These are phyloP conservation scores for Leishmania tropica DNA, from an alignment of 208 protist species.

Conservation along the genomic window DNA sequence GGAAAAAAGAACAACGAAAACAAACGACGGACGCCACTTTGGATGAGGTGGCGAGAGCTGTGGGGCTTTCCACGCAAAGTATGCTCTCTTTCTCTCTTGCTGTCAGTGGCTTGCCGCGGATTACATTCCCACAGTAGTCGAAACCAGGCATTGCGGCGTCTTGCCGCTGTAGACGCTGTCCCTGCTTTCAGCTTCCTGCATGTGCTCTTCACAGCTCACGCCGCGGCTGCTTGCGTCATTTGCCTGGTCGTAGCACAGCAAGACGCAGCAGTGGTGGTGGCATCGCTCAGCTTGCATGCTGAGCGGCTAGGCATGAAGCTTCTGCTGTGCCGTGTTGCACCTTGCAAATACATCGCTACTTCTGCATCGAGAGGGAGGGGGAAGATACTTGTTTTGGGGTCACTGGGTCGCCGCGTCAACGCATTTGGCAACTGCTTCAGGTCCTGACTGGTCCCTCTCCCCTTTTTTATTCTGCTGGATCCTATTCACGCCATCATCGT, in stretches of 20 bases:
- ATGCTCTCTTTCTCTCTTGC: neutral
- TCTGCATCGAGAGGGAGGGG: neutral
- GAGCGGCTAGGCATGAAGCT: neutral
- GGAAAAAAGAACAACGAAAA: neutral
- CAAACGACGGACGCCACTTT: neutral
- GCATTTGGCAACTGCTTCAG: neutral
- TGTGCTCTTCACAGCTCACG: neutral
- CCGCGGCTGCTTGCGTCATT: neutral
- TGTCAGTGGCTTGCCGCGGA: neutral
- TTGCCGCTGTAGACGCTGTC: neutral
- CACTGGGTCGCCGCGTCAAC: neutral
- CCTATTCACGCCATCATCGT: neutral
- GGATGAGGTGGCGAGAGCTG: neutral
- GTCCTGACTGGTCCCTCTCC: neutral
- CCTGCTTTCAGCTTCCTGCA: neutral
- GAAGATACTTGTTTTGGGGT: neutral
- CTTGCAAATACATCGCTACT: neutral
- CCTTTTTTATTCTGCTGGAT: neutral
- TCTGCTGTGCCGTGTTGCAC: neutral
- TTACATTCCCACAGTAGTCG: neutral
- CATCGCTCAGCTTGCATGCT: neutral
- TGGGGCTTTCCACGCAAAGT: neutral
- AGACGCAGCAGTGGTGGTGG: neutral
- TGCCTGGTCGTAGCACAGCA: neutral
- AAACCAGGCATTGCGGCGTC: neutral